Evolutionary conservation across 257 asterid species (phyloP).

Genomic region (Salvia hispanica): DNA sequence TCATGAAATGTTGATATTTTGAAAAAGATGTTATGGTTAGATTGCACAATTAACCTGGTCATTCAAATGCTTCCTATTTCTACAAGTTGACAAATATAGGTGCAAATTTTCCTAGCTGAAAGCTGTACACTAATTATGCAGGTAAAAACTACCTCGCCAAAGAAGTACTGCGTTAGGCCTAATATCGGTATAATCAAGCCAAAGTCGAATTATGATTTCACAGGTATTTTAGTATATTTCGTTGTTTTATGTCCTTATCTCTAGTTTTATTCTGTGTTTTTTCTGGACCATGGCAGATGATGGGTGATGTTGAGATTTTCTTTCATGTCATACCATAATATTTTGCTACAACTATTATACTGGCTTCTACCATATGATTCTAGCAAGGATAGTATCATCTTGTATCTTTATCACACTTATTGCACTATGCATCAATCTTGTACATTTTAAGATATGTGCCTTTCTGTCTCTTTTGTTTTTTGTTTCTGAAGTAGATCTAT

Average conservation of each 20-base stretch:
- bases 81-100: conserved; percentile 15
- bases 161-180: conserved; percentile 86
- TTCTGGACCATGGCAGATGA: conserved; percentile 3
- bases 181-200: conserved; percentile 87
- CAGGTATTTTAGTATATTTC: conserved; percentile 49
- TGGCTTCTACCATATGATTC: conserved; percentile 4
- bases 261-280: not conserved
- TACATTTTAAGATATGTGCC: not conserved
- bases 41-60: conserved; percentile 6
- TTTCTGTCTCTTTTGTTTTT: not conserved
- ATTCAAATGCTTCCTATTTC: conserved; percentile 4
- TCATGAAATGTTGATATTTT: conserved; percentile 10
- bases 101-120: conserved; percentile 3
- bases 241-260: conserved; percentile 1
- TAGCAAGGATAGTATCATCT: conserved; percentile 4
- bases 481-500: not conserved
- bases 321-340: conserved; percentile 15
- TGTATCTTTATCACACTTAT: not conserved
- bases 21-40: not conserved
- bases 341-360: conserved; percentile 1
- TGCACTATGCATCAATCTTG: not conserved
- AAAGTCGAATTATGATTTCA: conserved; percentile 64
- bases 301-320: not conserved
- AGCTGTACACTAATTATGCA: conserved; percentile 39
- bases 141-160: conserved; percentile 95